Evolutionary conservation across 345 rosid species (phyloP), one percentile per base, ranked within the genome.

Genomic region (Eutrema japonicum): DNA sequence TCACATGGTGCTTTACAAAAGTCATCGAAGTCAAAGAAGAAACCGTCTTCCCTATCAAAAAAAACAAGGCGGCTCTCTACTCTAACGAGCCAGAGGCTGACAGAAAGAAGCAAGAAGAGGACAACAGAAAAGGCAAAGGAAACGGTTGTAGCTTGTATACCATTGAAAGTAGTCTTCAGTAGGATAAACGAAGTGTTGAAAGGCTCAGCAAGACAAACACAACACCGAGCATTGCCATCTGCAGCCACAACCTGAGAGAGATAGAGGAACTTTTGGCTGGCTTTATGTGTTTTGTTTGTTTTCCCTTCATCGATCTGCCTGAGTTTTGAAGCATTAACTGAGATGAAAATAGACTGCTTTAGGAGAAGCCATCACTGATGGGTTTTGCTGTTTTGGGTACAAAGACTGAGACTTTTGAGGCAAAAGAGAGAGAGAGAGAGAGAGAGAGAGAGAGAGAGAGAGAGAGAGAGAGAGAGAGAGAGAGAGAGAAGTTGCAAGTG

Each of bases 141-240:
- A 71, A 82, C 91, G 8, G 96, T 85, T 14, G 71, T 96, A 45
- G 82, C 96, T 33, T 96, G 97, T 77, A 78, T 96, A 68, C 99
- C 99, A 10, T 75, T 96, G 64, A 90, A 87, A 80, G 43, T 96
- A 81, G 96, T 90, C n/a, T 92, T 92, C 82, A 92, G 97, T 79
- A 81, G 99, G 84, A 86, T 96, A 77, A 84, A 77, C 4, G 88
- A 96, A 82, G 95, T 92, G 22, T 74, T 92, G 84, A 96, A 86
- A 65, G 89, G 97, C n/a, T 88, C 91, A 54, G 60, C 68, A 16
- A 65, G 92, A 68, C 81, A 79, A 33, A 64, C 80, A 27, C 76
- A 72, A 27, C 61, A 71, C 36, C 67, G 82, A 11, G 14, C 81
- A 65, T 60, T 70, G 51, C 62, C 82, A 58, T 46, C 78, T 64